phyloP scores from a whole-genome alignment of 208 protist genomes.

The Trypanosoma brucei region DNA sequence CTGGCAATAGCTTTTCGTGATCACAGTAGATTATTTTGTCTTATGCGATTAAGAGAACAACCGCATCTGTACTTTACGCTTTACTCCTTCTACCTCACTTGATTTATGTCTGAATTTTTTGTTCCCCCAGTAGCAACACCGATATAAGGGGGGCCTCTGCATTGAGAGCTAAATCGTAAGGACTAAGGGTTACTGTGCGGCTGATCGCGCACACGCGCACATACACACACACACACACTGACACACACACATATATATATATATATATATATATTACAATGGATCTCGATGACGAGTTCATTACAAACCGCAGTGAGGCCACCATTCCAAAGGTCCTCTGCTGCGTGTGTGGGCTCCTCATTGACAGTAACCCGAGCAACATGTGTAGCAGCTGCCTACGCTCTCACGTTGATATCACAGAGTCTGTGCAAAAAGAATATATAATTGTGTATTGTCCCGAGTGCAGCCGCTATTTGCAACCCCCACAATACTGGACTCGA shows the following conservation, averaged over 20 bases:
- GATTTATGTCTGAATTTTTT: too few relatives aligned
- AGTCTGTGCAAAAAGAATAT: slow-evolving; percentile 95
- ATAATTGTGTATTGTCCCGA: slow-evolving; percentile 93
- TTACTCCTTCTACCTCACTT: too few relatives aligned
- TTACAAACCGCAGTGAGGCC: slow-evolving; percentile 10
- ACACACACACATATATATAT: background rate
- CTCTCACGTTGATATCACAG: slow-evolving; percentile 97
- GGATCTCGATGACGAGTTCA: slow-evolving; percentile 55
- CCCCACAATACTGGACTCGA: slow-evolving; percentile 95
- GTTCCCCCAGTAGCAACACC: too few relatives aligned
- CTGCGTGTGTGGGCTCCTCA: slow-evolving; percentile 94
- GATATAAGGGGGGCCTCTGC: too few relatives aligned
- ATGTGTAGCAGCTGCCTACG: slow-evolving; percentile 99
- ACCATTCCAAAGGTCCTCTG: slow-evolving; percentile 90
- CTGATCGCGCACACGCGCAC: too few relatives aligned
- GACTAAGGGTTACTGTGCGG: too few relatives aligned
- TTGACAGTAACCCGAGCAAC: slow-evolving; percentile 97
- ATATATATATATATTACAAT: slow-evolving; percentile 20
- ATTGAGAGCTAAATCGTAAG: too few relatives aligned
- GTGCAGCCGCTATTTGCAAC: slow-evolving; percentile 95
- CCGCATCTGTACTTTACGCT: too few relatives aligned
- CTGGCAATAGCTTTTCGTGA: too few relatives aligned
- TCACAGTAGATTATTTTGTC: too few relatives aligned
- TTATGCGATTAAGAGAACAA: too few relatives aligned
- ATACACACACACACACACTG: too few relatives aligned